Evolutionary conservation across 495 filamentous ascomycete genomes (phyloP).

Genomic region (Elasticomyces elasticus): DNA sequence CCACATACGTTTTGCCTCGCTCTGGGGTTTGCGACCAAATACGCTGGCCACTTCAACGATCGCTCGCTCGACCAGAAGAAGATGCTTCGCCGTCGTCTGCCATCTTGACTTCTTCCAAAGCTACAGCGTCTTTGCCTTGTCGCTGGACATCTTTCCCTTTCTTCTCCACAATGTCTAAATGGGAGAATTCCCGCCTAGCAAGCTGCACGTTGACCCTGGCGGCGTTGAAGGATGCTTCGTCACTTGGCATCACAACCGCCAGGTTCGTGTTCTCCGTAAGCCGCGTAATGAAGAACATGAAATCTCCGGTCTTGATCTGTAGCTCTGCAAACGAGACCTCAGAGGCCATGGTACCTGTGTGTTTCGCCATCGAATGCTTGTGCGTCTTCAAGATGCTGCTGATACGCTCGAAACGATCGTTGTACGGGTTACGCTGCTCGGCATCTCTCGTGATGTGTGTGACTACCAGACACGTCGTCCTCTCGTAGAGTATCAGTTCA

Average conservation of each 20-base stretch:
- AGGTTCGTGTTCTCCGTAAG: conserved; percentile 97
- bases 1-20: too few species aligned
- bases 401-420: conserved; percentile 87
- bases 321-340: conserved; percentile 53
- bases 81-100: conserved; percentile 1
- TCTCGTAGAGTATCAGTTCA: conserved; percentile 91
- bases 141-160: conserved; percentile 8
- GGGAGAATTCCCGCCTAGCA: conserved; percentile 66
- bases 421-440: conserved; percentile 71
- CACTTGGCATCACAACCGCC: conserved; percentile 77
- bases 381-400: conserved; percentile 95
- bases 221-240: conserved; percentile 77
- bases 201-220: conserved; percentile 81
- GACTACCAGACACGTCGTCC: conserved; percentile 89
- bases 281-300: conserved; percentile 84
- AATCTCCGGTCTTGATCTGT: conserved; percentile 59
- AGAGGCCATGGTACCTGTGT: conserved; percentile 30
- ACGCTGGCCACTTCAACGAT: too few species aligned
- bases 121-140: background rate
- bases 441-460: conserved; percentile 65
- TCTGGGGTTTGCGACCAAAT: too few species aligned
- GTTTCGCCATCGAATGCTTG: conserved; percentile 65
- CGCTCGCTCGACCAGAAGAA: background rate
- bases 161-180: conserved; percentile 31
- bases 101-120: background rate